Conservation (phyloP, 129 eudicot species). For the Lactuca saligna region DNA sequence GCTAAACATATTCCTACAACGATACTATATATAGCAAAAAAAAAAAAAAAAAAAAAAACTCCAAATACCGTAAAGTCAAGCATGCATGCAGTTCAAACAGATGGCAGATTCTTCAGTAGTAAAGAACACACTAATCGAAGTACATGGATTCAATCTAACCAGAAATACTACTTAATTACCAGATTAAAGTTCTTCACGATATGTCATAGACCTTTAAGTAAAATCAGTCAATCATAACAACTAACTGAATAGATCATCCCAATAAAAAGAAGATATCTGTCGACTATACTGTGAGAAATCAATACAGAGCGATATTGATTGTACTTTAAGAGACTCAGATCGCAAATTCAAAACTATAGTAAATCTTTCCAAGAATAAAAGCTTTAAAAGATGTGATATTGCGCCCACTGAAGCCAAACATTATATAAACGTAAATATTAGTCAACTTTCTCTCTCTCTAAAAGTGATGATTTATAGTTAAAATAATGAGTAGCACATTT, state of each 20-base stretch:
- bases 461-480: no score
- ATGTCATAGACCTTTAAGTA: background rate
- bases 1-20: background rate
- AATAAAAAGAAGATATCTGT: background rate
- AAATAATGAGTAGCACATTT: no score
- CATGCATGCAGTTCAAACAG: constrained; percentile 1
- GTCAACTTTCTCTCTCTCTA: no score
- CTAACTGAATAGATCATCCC: constrained; percentile 1
- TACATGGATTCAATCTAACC: background rate
- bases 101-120: constrained; percentile 1
- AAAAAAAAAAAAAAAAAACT: background rate
- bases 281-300: background rate
- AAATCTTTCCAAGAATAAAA: no score
- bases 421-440: no score
- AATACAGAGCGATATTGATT: background rate
- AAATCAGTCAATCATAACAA: constrained; percentile 5
- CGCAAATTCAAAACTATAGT: background rate
- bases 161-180: background rate
- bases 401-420: no score
- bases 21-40: background rate
- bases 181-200: constrained; percentile 2
- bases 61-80: background rate
- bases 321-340: background rate
- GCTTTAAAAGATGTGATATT: no score
- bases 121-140: constrained; percentile 1